Evolutionary conservation across 257 asterid genomes (phyloP).

Genomic region (Echium plantagineum): DNA sequence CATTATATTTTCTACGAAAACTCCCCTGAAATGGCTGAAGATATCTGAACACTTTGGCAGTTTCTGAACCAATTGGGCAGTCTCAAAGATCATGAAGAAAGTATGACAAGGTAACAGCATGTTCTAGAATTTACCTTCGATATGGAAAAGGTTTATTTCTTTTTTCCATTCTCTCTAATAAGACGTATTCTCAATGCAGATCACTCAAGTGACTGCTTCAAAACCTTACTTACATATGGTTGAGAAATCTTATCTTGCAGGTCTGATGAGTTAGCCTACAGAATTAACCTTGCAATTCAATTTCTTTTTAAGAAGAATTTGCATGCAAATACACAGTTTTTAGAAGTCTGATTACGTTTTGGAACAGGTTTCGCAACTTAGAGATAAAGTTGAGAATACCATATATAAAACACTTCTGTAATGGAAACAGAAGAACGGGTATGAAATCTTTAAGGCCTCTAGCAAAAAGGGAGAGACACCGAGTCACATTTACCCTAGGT

Average conservation of each 20-base stretch:
- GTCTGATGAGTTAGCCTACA: slow-evolving; percentile 51
- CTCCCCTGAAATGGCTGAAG: slow-evolving; percentile 4
- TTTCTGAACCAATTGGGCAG: slow-evolving; percentile 70
- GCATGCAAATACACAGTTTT: background rate
- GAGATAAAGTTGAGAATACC: slow-evolving; percentile 40
- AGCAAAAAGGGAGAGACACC: slow-evolving; percentile 44
- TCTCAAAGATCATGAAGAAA: slow-evolving; percentile 85
- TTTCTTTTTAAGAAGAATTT: background rate
- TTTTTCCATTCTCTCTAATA: background rate
- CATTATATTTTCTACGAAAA: no score
- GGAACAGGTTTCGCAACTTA: slow-evolving; percentile 40
- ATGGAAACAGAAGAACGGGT: slow-evolving; percentile 54
- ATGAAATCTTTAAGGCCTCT: slow-evolving; percentile 46
- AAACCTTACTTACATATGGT: slow-evolving; percentile 67
- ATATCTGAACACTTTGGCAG: slow-evolving; percentile 23
- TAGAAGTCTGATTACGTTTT: background rate
- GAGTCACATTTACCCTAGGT: slow-evolving; percentile 56
- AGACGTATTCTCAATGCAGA: slow-evolving; percentile 21
- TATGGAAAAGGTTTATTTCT: background rate
- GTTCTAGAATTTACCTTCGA: background rate
- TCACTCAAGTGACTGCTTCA: slow-evolving; percentile 72
- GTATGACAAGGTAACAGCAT: slow-evolving; percentile 57
- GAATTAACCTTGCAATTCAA: background rate
- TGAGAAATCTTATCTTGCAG: slow-evolving; percentile 59
- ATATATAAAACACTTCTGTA: slow-evolving; percentile 52